Percentiles rank a stretch among this genome's conserved stretches.
Evolutionary conservation across 2,329 filamentous ascomycete species (phyloP).

Genomic region (Ophiostoma ulmi): DNA sequence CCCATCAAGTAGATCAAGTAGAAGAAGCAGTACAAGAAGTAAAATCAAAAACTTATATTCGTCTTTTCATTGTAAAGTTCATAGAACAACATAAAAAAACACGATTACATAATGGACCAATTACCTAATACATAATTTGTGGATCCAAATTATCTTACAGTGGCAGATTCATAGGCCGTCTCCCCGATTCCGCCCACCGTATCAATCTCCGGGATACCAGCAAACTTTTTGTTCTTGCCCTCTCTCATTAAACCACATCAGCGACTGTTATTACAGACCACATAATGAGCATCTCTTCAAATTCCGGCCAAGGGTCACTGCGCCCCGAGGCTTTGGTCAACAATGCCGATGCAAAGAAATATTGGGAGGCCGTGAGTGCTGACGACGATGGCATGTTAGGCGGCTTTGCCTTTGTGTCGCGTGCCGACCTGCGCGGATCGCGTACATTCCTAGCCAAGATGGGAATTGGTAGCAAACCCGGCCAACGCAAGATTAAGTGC

Average conservation of each 20-base stretch:
- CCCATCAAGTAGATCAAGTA: too few species aligned
- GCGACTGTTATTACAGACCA: not conserved
- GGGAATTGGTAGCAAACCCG: conserved; percentile 40
- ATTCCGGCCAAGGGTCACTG: not conserved
- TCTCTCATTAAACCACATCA: not conserved
- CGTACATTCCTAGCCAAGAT: conserved; percentile 67
- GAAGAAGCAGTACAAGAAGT: too few species aligned
- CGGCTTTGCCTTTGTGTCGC: conserved; percentile 59
- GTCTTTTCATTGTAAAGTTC: too few species aligned
- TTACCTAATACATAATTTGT: not conserved
- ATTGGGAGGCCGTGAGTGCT: conserved; percentile 45
- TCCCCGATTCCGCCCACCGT: not conserved
- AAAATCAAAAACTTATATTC: too few species aligned
- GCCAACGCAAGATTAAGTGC: conserved; percentile 31
- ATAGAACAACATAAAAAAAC: not conserved
- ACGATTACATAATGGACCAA: not conserved
- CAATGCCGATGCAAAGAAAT: conserved; percentile 38
- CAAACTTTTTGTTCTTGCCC: not conserved
- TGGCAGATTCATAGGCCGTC: not conserved
- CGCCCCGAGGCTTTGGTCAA: conserved; percentile 36
- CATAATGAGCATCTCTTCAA: not conserved
- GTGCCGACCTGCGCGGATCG: conserved; percentile 66
- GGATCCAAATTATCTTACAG: not conserved
- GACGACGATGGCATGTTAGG: conserved; percentile 71
- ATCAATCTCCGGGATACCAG: not conserved